A percentile compares a stretch with the other conserved stretches of the same genome.
Conservation (phyloP, 2,329 filamentous ascomycete genomes). For the Thielaviopsis ethacetica region DNA sequence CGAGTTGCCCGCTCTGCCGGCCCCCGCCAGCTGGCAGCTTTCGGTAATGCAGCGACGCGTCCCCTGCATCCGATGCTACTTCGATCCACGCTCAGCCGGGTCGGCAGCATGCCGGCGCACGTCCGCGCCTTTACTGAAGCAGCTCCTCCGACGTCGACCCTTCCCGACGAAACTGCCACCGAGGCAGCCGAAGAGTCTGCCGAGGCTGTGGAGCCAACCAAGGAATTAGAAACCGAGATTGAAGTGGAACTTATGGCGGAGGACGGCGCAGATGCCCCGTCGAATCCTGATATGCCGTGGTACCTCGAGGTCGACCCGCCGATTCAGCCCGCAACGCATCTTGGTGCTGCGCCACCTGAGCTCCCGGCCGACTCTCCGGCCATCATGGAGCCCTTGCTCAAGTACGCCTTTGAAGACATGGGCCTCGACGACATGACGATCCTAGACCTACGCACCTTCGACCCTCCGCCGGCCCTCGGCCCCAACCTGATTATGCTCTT, state of each 20-base stretch:
- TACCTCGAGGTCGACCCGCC: slow-evolving; percentile 63
- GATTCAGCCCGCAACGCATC: slow-evolving; percentile 31
- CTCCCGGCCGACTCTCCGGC: slow-evolving; percentile 52
- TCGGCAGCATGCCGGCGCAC: not conserved
- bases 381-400: slow-evolving; percentile 54
- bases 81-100: not conserved
- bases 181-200: not conserved
- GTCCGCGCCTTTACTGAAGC: not conserved
- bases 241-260: slow-evolving; percentile 9
- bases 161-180: not conserved
- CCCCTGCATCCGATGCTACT: not conserved
- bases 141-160: not conserved
- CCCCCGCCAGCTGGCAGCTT: not conserved
- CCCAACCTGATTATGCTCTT: slow-evolving; percentile 85
- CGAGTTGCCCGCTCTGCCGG: not conserved
- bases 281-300: slow-evolving; percentile 46
- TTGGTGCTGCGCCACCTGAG: slow-evolving; percentile 31
- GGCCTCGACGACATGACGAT: slow-evolving; percentile 70
- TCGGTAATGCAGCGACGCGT: not conserved
- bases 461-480: slow-evolving; percentile 76
- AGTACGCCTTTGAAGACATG: slow-evolving; percentile 68
- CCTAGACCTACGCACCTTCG: slow-evolving; percentile 67
- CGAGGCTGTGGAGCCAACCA: not conserved
- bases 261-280: slow-evolving; percentile 12
- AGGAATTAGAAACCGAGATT: slow-evolving; percentile 12